Evolutionary conservation across 2,329 filamentous ascomycete genomes (phyloP), one percentile per base, ranked within the genome.

Genomic region (Magnaporthiopsis rhizophila): DNA sequence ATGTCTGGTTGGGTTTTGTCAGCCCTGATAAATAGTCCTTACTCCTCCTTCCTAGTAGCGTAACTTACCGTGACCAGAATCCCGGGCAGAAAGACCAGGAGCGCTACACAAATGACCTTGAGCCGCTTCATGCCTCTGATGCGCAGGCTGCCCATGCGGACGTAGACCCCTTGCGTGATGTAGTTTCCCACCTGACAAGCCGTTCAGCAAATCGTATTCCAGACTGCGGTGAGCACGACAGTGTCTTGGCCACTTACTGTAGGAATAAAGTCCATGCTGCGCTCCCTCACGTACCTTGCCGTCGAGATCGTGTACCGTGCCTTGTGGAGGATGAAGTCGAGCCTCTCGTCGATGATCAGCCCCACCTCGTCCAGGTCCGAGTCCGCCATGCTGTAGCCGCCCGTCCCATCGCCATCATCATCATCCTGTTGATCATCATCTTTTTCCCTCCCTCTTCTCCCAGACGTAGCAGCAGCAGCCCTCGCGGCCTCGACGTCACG

Each of bases 341-440:
- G 28, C 59, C 59, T 61, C 59, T 61, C 59, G n/a, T 61, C 59
- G 8, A 61, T 30, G 6, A 61, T 28, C 12, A 45, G n/a, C n/a
- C 59, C 59, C 3, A 61, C 28, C 34, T 61, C 59, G 11, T 38
- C 34, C 12, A 61, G 34, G 32, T 61, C 59, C 34, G 21, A 24
- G 34, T n/a, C 45, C 45, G 45, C 45, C 45, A 53, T 53, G 45
- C 21, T 53, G 45, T 53, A 53, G 18, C 45, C 9, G 8, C 3
- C 2, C 45, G n/a, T n/a, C n/a, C n/a, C n/a, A n/a, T n/a, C n/a
- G n/a, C n/a, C n/a, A n/a, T n/a, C n/a, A n/a, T 6, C 45, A 6
- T 21, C 21, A 6, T 9, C 45, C 38, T 45, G 38, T 15, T 21
- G 28, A 4, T 13, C 45, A 0, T 6, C 45, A 11, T 50, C 13